Conservation (phyloP, 805 yeast species). For the Pichia thaimueangensis region DNA sequence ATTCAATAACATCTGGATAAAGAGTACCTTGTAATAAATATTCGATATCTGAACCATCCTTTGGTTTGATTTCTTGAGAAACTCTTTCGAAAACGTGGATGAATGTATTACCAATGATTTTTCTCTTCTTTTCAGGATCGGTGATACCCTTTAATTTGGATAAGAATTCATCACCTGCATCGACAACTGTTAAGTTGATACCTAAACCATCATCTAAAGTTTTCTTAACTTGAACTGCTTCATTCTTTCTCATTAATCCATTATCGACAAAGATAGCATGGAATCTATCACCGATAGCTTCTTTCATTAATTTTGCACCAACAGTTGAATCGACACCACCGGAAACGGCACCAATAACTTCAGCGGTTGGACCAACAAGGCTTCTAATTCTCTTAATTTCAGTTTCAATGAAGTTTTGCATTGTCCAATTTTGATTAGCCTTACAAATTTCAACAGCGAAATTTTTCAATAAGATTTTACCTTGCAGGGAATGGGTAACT, state of each 20-base stretch:
- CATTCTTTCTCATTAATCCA: conserved; percentile 94
- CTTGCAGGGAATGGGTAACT: conserved; percentile 92
- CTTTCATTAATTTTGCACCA: conserved; percentile 96
- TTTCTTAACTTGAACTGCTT: conserved; percentile 81
- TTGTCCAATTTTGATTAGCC: conserved; percentile 89
- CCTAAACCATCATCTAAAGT: conserved; percentile 91
- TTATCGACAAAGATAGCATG: conserved; percentile 97
- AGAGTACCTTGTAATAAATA: conserved; percentile 93
- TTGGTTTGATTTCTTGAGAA: conserved; percentile 86
- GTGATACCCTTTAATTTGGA: conserved; percentile 85
- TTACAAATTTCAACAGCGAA: conserved; percentile 89
- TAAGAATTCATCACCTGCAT: conserved; percentile 87
- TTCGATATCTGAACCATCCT: conserved; percentile 84
- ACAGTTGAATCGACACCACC: conserved; percentile 99
- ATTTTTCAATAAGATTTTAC: conserved; percentile 80
- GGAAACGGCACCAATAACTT: conserved; percentile 98
- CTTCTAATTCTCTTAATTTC: conserved; percentile 89
- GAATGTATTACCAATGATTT: conserved; percentile 96
- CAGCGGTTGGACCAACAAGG: conserved; percentile 94
- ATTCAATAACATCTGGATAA: conserved; percentile 98
- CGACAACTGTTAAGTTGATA: conserved; percentile 89
- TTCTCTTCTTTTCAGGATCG: conserved; percentile 98
- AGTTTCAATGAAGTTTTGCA: conserved; percentile 96
- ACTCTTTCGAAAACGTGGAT: conserved; percentile 95
- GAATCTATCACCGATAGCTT: conserved; percentile 97